phyloP scores from a whole-genome alignment of 2,329 filamentous ascomycete species.

The Ceratocystis eucalypticola region DNA sequence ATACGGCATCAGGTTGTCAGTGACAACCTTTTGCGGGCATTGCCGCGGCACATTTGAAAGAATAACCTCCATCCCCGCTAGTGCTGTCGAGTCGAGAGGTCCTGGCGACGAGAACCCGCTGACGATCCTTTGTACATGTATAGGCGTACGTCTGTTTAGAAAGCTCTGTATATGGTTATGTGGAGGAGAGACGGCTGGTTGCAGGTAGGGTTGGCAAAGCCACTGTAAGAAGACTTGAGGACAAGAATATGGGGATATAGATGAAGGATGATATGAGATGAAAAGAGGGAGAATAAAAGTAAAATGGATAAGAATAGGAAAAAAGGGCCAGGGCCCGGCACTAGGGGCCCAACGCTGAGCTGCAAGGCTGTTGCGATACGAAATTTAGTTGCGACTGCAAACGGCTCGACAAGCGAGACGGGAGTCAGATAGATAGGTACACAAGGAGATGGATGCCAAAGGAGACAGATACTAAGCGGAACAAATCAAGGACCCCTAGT shows the following conservation, averaged over 20 bases:
- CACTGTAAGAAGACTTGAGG: not conserved
- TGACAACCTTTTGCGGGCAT: conserved; percentile 29
- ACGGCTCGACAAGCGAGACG: not conserved
- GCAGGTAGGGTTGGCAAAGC: not conserved
- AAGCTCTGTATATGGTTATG: not conserved
- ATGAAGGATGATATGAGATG: not conserved
- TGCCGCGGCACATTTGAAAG: conserved; percentile 32
- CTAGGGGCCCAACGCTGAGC: too few species aligned
- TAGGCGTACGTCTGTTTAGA: too few species aligned
- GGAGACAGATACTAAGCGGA: not conserved
- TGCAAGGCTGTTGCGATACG: not conserved
- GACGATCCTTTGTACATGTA: too few species aligned
- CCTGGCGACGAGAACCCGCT: not conserved
- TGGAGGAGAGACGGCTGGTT: too few species aligned
- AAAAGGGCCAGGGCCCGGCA: not conserved
- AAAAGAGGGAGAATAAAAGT: not conserved
- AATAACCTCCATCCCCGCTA: conserved; percentile 34
- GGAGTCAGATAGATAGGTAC: not conserved
- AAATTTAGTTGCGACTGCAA: not conserved
- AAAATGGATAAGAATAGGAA: not conserved
- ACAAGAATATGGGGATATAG: not conserved
- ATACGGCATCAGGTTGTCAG: conserved; percentile 29
- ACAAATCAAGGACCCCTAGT: not conserved
- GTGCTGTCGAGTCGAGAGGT: not conserved
- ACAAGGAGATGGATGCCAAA: not conserved